Evolutionary conservation across 176 grass and related monocot species (phyloP).

Genomic region (Carex scoparia): DNA sequence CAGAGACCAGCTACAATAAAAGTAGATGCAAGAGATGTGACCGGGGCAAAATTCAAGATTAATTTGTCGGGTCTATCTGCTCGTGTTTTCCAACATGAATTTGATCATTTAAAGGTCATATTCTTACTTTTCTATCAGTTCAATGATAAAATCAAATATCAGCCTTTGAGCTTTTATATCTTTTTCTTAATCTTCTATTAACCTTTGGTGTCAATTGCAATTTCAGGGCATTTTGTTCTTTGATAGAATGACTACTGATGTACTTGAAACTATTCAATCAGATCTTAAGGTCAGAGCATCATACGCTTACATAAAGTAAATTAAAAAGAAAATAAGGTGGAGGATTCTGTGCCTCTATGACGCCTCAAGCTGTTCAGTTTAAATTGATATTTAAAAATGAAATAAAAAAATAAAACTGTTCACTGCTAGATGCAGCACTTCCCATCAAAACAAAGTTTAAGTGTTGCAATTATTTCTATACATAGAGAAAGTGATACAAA

Average conservation of each 20-base stretch:
- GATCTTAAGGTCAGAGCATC: slow-evolving; percentile 64
- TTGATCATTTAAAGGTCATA: slow-evolving; percentile 85
- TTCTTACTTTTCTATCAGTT: not conserved
- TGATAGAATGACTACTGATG: slow-evolving; percentile 87
- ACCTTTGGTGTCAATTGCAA: slow-evolving; percentile 15
- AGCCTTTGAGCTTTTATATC: not conserved
- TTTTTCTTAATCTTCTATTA: not conserved
- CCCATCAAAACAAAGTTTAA: not conserved
- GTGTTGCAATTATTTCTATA: not conserved
- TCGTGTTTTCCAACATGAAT: slow-evolving; percentile 96
- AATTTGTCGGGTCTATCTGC: slow-evolving; percentile 70
- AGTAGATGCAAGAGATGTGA: slow-evolving; percentile 82
- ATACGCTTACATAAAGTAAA: not conserved
- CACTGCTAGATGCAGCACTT: not conserved
- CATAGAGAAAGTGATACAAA: not conserved
- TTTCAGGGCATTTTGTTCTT: slow-evolving; percentile 93
- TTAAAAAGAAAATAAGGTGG: not conserved
- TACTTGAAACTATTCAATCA: slow-evolving; percentile 63
- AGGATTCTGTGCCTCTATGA: not conserved
- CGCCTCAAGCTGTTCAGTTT: not conserved
- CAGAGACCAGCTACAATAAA: slow-evolving; percentile 92
- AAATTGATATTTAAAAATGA: not conserved
- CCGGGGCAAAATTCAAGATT: slow-evolving; percentile 72
- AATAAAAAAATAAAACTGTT: not conserved
- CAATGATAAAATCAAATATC: not conserved